Percentiles rank a stretch among this genome's conserved stretches.
phyloP scores from a whole-genome alignment of 495 filamentous ascomycete genomes.

The Aspergillus egyptiacus region DNA sequence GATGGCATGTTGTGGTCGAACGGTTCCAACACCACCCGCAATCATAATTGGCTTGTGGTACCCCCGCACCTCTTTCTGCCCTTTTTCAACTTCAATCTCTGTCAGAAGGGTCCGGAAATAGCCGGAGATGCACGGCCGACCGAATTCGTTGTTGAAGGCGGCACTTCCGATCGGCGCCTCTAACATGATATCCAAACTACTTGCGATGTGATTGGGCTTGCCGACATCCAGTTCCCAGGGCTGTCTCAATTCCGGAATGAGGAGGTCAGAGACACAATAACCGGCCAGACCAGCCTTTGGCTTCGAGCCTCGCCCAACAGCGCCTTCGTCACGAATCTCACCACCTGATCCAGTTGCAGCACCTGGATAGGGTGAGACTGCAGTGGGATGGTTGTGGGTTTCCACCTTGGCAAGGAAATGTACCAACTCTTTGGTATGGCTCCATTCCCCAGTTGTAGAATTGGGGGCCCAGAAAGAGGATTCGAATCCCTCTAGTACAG shows the following conservation, averaged over 20 bases:
- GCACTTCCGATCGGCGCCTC: conserved; percentile 93
- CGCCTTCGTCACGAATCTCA: conserved; percentile 91
- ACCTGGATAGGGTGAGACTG: conserved; percentile 75
- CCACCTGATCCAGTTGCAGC: conserved; percentile 94
- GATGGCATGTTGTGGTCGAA: conserved; percentile 85
- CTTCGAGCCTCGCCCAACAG: conserved; percentile 84
- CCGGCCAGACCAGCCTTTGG: conserved; percentile 91
- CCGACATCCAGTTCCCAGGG: conserved; percentile 93
- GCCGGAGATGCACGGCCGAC: conserved; percentile 81
- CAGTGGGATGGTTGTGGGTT: conserved; percentile 96
- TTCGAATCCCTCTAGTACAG: conserved; percentile 73
- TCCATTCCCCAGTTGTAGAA: conserved; percentile 80
- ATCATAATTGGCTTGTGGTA: conserved; percentile 99
- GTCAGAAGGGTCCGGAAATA: conserved; percentile 85
- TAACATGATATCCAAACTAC: conserved; percentile 91
- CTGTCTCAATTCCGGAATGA: conserved; percentile 71
- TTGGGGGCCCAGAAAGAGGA: conserved; percentile 82
- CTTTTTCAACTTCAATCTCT: conserved; percentile 53
- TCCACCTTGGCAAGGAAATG: conserved; percentile 94
- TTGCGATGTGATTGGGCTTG: conserved; percentile 85
- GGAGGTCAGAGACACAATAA: conserved; percentile 89
- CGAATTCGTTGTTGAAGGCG: conserved; percentile 96
- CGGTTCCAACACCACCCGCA: conserved; percentile 92
- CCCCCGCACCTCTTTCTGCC: conserved; percentile 67
- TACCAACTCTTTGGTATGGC: conserved; percentile 74